Evolutionary conservation across 306 rosid genomes (phyloP).

Genomic region (Herpetospermum pedunculosum): DNA sequence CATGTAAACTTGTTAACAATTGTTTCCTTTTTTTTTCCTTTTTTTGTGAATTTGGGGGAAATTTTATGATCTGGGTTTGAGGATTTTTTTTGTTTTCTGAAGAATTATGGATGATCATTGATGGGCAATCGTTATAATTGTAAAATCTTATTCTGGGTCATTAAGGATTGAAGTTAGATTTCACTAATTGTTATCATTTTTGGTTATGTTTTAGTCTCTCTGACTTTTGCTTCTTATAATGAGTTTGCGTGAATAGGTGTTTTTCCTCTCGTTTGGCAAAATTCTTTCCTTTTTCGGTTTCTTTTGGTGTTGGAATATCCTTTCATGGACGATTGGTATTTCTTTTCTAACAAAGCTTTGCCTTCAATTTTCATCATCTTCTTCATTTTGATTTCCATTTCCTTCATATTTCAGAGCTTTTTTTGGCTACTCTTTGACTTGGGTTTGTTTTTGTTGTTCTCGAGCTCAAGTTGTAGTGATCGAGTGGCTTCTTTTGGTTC

Average conservation of each 20-base stretch:
- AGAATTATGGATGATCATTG: conserved; percentile 5
- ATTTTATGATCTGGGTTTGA: conserved; percentile 32
- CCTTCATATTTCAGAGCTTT: not conserved
- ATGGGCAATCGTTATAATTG: conserved; percentile 14
- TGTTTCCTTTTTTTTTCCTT: conserved; percentile 20
- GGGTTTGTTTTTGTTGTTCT: not conserved
- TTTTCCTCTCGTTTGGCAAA: conserved; percentile 23
- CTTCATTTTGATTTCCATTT: conserved; percentile 4
- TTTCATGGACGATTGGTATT: conserved; percentile 34
- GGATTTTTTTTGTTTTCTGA: conserved; percentile 5
- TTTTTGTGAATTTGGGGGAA: conserved; percentile 12
- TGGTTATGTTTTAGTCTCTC: conserved; percentile 20
- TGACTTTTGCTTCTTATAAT: conserved; percentile 24
- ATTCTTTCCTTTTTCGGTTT: conserved; percentile 29
- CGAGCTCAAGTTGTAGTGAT: not conserved
- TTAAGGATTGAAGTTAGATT: conserved; percentile 24
- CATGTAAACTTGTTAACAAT: conserved; percentile 39
- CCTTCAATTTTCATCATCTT: not conserved
- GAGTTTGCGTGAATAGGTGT: conserved; percentile 36
- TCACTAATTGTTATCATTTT: conserved; percentile 24
- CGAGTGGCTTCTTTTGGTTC: not conserved
- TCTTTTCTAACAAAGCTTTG: conserved; percentile 46
- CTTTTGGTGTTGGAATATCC: conserved; percentile 59
- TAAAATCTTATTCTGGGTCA: conserved; percentile 40
- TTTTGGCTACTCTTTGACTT: not conserved